Evolutionary conservation across 176 grass and related monocot genomes (phyloP), one percentile per base, ranked within the genome.

Genomic region (Triticum monococcum): DNA sequence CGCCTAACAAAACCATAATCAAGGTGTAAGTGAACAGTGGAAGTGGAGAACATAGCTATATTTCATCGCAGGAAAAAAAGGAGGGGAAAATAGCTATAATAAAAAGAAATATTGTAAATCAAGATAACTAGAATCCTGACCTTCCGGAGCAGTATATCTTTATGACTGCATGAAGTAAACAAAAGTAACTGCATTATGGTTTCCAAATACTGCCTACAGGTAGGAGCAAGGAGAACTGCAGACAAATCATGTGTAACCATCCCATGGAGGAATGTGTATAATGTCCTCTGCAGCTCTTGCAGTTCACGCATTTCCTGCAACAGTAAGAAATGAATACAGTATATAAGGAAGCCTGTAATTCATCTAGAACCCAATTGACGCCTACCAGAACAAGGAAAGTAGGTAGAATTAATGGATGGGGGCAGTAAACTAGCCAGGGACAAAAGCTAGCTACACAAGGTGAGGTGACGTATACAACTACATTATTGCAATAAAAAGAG

Each of bases 291-390:
- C 60, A 99, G 82, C 79, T 99, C 97, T 87, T 99, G 94, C 67
- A 99, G 87, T 81, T 99, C 97, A 37, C 97, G 91, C 79, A 99
- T 84, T 93, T 99, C 97, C 97, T 99, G 86, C 40, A 94, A 76
- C 46, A n/a, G 22, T 23, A 65, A 79, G 59, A 14, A 5, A 82
- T 88, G 65, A 85, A 85, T 66, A 70, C 14, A 77, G 50, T 75
- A 86, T 16, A 80, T 24, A 86, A 74, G 60, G 16, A 63, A 76
- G 32, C 32, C 67, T 33, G 22, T 48, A 64, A 72, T 82, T 61
- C 23, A 82, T 83, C 30, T 33, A 78, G 41, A 69, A 85, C 22
- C 81, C 78, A 22, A 64, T 16, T 17, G 43, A 59, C 23, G 25
- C 46, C 20, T 30, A 57, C 35, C 25, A 84, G 73, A 84, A 65